A percentile compares a stretch with the other conserved stretches of the same genome.
Evolutionary conservation across 306 rosid genomes (phyloP).

Genomic region (Gastrolobium bilobum): DNA sequence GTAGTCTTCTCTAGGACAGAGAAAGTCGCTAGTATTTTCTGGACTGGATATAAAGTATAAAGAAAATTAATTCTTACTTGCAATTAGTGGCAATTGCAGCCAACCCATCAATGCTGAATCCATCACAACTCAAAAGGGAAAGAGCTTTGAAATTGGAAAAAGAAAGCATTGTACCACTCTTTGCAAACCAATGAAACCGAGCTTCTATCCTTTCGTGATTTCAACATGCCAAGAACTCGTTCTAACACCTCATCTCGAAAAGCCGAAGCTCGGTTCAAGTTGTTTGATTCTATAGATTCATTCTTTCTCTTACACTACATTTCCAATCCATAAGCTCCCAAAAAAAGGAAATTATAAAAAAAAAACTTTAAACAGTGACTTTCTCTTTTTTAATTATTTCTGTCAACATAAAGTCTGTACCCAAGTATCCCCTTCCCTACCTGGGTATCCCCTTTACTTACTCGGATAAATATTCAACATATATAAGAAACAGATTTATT

Average conservation of each 20-base stretch:
- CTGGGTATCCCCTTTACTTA: no score
- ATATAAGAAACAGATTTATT: no score
- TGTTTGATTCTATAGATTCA: slow-evolving; percentile 46
- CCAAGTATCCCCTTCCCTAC: no score
- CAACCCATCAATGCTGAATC: slow-evolving; percentile 86
- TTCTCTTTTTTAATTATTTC: no score
- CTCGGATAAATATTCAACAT: no score
- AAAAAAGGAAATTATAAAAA: background rate
- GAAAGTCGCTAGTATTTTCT: background rate
- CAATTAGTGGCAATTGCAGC: slow-evolving; percentile 86
- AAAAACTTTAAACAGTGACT: slow-evolving; percentile 33
- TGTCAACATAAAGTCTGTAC: no score
- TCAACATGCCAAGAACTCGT: slow-evolving; percentile 60
- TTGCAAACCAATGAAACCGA: slow-evolving; percentile 79
- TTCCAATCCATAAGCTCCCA: background rate
- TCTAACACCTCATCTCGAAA: slow-evolving; percentile 84
- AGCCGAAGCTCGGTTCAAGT: slow-evolving; percentile 38
- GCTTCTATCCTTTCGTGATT: slow-evolving; percentile 68
- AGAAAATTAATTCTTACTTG: slow-evolving; percentile 63
- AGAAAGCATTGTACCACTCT: slow-evolving; percentile 75
- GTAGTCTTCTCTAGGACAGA: no score
- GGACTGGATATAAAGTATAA: background rate
- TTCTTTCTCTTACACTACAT: slow-evolving; percentile 65
- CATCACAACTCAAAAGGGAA: slow-evolving; percentile 84
- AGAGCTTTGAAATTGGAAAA: slow-evolving; percentile 72